Percentiles rank a stretch among this genome's conserved stretches.
Conservation (phyloP, 2,329 filamentous ascomycete species). For the Blumeriella jaapii region DNA sequence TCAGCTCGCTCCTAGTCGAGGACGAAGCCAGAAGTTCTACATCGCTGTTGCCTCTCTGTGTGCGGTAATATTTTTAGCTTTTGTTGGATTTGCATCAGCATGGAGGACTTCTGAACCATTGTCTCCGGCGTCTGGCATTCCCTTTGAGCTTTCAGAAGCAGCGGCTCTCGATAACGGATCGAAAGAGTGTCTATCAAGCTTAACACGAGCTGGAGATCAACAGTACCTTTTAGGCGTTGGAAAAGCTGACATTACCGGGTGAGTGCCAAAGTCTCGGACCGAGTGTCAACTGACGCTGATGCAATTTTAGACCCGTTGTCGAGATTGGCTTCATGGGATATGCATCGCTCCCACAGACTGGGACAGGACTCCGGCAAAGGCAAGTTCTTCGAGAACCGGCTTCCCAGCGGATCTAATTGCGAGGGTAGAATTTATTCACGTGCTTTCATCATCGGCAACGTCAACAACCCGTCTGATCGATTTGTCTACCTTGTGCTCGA, state of each 20-base stretch:
- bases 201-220: conserved; percentile 15
- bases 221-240: conserved; percentile 55
- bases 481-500: conserved; percentile 84
- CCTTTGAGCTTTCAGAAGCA: background rate
- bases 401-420: background rate
- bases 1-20: conserved; percentile 1
- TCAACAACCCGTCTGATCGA: conserved; percentile 53
- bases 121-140: background rate
- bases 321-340: conserved; percentile 89
- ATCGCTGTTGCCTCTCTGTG: background rate
- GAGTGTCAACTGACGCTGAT: conserved; percentile 2
- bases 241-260: conserved; percentile 61
- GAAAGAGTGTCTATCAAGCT: background rate
- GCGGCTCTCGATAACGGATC: conserved; percentile 3
- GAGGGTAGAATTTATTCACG: conserved; percentile 57
- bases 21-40: conserved; percentile 3
- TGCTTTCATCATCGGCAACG: conserved; percentile 72
- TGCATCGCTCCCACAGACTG: conserved; percentile 68
- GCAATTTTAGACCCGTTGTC: conserved; percentile 51
- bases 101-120: background rate
- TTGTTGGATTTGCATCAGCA: conserved; percentile 1
- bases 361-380: conserved; percentile 74
- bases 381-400: background rate
- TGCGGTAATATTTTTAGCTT: conserved; percentile 1
- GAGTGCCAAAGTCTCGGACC: background rate